These are phyloP conservation scores for Pythium angustatum DNA, from an alignment of 352 stramenopile species.

Conservation along the genomic window DNA sequence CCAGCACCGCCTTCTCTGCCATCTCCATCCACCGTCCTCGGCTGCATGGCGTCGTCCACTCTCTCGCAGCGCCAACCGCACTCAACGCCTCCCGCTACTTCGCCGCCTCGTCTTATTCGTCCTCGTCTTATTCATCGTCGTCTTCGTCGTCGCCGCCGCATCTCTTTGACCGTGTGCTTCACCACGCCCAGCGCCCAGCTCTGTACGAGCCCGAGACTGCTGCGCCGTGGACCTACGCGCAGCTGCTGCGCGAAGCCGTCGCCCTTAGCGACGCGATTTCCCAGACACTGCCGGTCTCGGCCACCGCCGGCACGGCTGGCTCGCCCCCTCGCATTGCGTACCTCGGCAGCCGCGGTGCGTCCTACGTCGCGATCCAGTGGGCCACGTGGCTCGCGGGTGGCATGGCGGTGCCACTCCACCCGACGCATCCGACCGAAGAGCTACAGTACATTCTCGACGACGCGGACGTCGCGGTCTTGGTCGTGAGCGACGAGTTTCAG, in stretches of 20 bases:
- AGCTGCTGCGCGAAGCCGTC: conserved; percentile 40
- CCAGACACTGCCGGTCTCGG: not conserved
- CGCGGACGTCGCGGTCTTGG: conserved; percentile 43
- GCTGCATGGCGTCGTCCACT: too few species aligned
- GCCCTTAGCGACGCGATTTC: conserved; percentile 37
- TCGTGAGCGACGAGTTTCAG: conserved; percentile 46
- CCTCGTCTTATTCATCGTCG: too few species aligned
- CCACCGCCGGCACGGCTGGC: too few species aligned
- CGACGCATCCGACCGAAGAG: conserved; percentile 57
- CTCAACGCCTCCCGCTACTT: too few species aligned
- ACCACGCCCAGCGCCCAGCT: conserved; percentile 22
- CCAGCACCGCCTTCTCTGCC: too few species aligned
- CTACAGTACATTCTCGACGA: conserved; percentile 77
- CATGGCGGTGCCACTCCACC: conserved; percentile 67
- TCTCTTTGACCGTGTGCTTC: conserved; percentile 34
- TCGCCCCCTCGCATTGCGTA: conserved; percentile 34
- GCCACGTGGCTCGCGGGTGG: conserved; percentile 71
- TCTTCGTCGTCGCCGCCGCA: conserved; percentile 15
- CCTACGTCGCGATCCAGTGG: conserved; percentile 74
- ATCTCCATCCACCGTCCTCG: too few species aligned
- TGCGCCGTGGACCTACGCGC: conserved; percentile 45
- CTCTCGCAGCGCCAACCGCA: too few species aligned
- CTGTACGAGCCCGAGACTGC: conserved; percentile 12
- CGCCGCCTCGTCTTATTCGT: too few species aligned
- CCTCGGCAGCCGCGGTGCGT: conserved; percentile 44